These are phyloP conservation scores for Apiospora saccharicola DNA, from an alignment of 2,329 filamentous ascomycete genomes.

Conservation along the genomic window DNA sequence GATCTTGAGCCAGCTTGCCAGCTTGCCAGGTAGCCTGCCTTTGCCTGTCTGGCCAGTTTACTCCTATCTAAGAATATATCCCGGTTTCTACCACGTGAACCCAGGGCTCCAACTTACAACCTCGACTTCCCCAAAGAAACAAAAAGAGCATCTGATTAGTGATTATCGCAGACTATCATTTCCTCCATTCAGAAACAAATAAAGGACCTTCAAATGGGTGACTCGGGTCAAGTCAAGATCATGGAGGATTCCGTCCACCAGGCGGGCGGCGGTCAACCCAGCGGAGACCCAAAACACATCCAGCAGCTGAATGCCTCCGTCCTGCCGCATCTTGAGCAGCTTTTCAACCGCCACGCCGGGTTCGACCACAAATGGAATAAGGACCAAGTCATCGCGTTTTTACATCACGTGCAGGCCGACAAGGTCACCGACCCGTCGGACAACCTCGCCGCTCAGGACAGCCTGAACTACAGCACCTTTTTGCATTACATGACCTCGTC, in stretches of 20 bases:
- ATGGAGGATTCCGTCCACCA: slow-evolving; percentile 36
- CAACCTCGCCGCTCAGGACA: slow-evolving; percentile 42
- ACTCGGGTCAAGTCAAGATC: neutral
- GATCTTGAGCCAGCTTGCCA: neutral
- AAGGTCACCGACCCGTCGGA: slow-evolving; percentile 39
- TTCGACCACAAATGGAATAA: slow-evolving; percentile 53
- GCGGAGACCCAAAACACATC: slow-evolving; percentile 50
- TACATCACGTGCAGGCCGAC: slow-evolving; percentile 55
- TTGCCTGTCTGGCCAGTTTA: neutral
- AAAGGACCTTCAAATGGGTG: neutral
- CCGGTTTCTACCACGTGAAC: neutral
- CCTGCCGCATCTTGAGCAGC: slow-evolving; percentile 49
- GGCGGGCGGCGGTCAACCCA: slow-evolving; percentile 56
- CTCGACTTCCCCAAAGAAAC: neutral
- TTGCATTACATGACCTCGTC: slow-evolving; percentile 64
- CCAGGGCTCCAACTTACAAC: neutral
- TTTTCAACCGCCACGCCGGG: slow-evolving; percentile 52
- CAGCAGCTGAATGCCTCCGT: slow-evolving; percentile 50
- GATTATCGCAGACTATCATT: neutral
- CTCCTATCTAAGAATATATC: slow-evolving; percentile 2
- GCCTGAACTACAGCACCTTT: slow-evolving; percentile 57
- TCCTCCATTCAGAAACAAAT: neutral
- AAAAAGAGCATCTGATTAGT: neutral
- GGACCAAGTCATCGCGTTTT: slow-evolving; percentile 54
- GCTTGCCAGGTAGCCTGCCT: neutral